Evolutionary conservation across 805 yeast genomes (phyloP).

Genomic region (Candida boidinii): DNA sequence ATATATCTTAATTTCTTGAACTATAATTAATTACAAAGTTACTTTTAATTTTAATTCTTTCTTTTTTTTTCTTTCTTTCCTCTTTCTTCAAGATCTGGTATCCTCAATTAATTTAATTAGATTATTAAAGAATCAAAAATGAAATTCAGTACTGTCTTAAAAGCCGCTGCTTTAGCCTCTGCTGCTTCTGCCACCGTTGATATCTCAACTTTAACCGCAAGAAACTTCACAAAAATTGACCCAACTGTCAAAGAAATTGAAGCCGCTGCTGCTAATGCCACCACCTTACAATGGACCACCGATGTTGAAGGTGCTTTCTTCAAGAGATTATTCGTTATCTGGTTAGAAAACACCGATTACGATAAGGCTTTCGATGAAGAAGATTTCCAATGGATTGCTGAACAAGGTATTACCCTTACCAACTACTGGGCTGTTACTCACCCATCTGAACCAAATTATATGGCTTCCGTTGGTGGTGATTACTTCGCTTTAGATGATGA

Average conservation of each 20-base stretch:
- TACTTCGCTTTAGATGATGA: constrained; percentile 40
- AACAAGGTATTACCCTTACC: constrained; percentile 35
- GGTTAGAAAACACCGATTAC: constrained; percentile 45
- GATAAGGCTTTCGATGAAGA: constrained; percentile 39
- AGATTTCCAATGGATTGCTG: constrained; percentile 32
- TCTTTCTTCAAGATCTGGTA: too few species aligned
- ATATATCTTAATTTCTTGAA: too few species aligned
- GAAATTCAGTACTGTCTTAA: too few species aligned
- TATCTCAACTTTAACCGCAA: constrained; percentile 10
- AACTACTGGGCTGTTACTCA: constrained; percentile 46
- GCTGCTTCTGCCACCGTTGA: constrained; percentile 10
- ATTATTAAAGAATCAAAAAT: too few species aligned
- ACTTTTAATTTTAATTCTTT: too few species aligned
- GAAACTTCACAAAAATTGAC: constrained; percentile 21
- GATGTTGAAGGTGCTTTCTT: constrained; percentile 30
- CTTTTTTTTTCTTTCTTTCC: too few species aligned
- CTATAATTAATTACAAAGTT: too few species aligned
- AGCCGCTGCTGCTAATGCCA: constrained; percentile 25
- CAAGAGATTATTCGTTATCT: constrained; percentile 33
- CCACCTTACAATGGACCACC: constrained; percentile 22
- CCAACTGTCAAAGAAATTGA: constrained; percentile 27
- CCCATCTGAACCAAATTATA: constrained; percentile 47
- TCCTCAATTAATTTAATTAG: too few species aligned
- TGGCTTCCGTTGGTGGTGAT: constrained; percentile 43
- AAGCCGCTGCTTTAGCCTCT: constrained; percentile 1